phyloP scores from a whole-genome alignment of 805 yeast species.

The Wickerhamiella galacta region DNA sequence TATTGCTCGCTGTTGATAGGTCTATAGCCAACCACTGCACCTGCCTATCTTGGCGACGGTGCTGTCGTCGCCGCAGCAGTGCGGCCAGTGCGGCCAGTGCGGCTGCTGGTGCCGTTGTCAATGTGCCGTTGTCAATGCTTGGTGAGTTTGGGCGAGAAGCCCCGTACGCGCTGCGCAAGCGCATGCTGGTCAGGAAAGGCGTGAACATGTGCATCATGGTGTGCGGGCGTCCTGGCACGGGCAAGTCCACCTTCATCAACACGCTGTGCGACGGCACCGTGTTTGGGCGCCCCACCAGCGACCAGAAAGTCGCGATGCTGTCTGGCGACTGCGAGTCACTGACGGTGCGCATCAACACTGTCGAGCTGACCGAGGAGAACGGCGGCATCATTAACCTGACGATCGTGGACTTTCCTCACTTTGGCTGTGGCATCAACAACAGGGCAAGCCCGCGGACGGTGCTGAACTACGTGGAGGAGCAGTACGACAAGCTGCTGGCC shows the following conservation, averaged over 20 bases:
- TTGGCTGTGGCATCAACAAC: constrained; percentile 59
- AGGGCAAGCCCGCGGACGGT: constrained; percentile 30
- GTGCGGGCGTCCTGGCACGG: constrained; percentile 58
- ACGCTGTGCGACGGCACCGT: constrained; percentile 34
- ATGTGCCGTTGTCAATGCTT: no score
- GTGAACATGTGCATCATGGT: no score
- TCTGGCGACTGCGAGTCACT: neutral
- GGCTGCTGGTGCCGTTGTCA: no score
- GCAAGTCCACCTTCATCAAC: constrained; percentile 60
- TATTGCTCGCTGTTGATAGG: neutral
- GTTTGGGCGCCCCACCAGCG: neutral
- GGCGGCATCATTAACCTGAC: constrained; percentile 36
- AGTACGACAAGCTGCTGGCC: constrained; percentile 51
- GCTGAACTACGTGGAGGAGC: constrained; percentile 44
- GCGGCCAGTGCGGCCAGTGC: no score
- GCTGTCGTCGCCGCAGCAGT: no score
- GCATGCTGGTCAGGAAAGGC: no score
- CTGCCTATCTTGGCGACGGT: no score
- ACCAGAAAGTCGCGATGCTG: neutral
- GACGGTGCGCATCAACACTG: constrained; percentile 1
- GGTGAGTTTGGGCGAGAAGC: no score
- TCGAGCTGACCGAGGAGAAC: constrained; percentile 39
- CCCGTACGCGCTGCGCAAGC: no score
- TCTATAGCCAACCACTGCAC: no score
- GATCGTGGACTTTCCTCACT: constrained; percentile 58